Conservation (phyloP, 1,139 yeast species). For the Arxiozyma slooffiae region DNA sequence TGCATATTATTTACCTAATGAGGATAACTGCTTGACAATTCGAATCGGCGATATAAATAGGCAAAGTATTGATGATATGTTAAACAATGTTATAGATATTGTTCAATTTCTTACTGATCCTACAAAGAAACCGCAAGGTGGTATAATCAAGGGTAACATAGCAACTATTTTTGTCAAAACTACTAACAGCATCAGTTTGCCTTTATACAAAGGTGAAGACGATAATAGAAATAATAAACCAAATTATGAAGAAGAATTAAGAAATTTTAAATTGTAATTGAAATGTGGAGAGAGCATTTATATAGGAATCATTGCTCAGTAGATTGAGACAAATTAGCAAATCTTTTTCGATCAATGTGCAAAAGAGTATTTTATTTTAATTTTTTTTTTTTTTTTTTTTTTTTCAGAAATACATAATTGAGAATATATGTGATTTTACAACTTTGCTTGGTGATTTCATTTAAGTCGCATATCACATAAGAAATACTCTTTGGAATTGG, state of each 20-base stretch:
- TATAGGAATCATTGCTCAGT: background rate
- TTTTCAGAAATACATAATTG: no score
- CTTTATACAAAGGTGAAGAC: constrained; percentile 24
- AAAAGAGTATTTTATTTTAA: background rate
- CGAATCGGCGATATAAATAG: constrained; percentile 47
- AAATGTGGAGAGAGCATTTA: background rate
- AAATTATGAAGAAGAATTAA: constrained; percentile 3
- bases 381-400: no score
- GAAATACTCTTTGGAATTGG: no score
- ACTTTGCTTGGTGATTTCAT: no score
- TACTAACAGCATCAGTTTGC: constrained; percentile 53
- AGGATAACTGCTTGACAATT: constrained; percentile 36
- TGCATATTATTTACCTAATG: constrained; percentile 49
- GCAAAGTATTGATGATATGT: constrained; percentile 34
- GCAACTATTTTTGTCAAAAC: constrained; percentile 51
- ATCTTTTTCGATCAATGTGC: no score
- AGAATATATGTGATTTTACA: no score
- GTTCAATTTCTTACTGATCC: constrained; percentile 42
- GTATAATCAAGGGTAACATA: constrained; percentile 40
- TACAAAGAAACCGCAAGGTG: constrained; percentile 49
- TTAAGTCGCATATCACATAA: no score
- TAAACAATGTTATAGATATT: constrained; percentile 48
- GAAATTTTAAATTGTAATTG: constrained; percentile 4
- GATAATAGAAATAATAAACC: background rate
- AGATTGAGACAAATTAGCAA: background rate